These are phyloP conservation scores for Coemansia sp. DNA, from an alignment of 192 early-diverging fungal species.

Conservation along the genomic window DNA sequence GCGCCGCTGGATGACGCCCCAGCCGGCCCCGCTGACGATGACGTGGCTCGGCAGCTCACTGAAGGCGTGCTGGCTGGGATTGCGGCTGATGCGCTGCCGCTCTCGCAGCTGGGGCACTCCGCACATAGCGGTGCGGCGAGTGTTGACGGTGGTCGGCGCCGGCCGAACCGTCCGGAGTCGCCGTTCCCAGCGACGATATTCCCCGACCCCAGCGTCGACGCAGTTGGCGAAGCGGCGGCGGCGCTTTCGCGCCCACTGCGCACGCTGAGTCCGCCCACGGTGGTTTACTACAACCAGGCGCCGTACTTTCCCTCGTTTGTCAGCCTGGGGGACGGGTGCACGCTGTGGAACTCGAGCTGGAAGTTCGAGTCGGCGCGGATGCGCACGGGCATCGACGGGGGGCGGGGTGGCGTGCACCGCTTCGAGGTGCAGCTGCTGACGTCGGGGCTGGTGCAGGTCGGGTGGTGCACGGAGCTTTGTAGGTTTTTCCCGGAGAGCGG, in stretches of 20 bases:
- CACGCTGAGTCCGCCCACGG: not conserved
- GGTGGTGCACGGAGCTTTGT: slow-evolving; percentile 48
- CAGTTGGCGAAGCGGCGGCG: not conserved
- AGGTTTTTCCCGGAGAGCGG: slow-evolving; percentile 48
- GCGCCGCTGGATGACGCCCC: not conserved
- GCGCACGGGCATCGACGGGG: slow-evolving; percentile 33
- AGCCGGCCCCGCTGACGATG: not conserved
- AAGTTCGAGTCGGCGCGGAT: slow-evolving; percentile 43
- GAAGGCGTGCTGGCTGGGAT: not conserved
- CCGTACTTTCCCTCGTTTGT: slow-evolving; percentile 34
- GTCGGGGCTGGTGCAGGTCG: slow-evolving; percentile 40
- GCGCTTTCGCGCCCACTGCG: slow-evolving; percentile 9
- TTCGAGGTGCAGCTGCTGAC: slow-evolving; percentile 44
- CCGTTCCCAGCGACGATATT: slow-evolving; percentile 27
- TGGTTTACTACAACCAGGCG: slow-evolving; percentile 19
- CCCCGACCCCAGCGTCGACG: slow-evolving; percentile 10
- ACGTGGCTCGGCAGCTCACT: not conserved
- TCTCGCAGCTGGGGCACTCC: slow-evolving; percentile 1
- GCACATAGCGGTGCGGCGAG: slow-evolving; percentile 9
- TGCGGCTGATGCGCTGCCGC: slow-evolving; percentile 1
- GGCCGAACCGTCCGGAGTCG: slow-evolving; percentile 7
- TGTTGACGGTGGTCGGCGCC: not conserved
- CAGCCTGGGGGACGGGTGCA: slow-evolving; percentile 31
- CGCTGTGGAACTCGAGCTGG: slow-evolving; percentile 48
- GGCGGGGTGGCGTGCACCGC: slow-evolving; percentile 39